A percentile compares a stretch with the other conserved stretches of the same genome.
Evolutionary conservation across 495 filamentous ascomycete genomes (phyloP).

Genomic region (Parmelia sp.): DNA sequence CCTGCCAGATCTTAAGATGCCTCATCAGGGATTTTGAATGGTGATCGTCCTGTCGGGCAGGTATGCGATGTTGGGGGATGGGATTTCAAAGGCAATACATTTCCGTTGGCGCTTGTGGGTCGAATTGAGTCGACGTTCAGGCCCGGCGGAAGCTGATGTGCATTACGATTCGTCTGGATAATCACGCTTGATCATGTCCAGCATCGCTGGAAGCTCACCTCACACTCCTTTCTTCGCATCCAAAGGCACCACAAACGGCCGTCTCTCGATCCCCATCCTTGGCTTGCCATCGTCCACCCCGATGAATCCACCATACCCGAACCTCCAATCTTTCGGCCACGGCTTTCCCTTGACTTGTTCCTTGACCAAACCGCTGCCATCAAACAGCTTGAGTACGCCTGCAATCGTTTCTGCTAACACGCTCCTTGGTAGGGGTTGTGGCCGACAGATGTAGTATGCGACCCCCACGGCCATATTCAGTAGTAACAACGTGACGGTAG

Average conservation of each 20-base stretch:
- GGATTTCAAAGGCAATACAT: too few species aligned
- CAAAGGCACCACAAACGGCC: slow-evolving; percentile 31
- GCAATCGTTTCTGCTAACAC: slow-evolving; percentile 39
- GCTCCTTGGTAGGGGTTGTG: slow-evolving; percentile 30
- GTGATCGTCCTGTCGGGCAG: too few species aligned
- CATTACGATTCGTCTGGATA: too few species aligned
- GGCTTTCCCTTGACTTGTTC: slow-evolving; percentile 19
- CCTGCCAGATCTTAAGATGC: background rate
- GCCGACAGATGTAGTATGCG: slow-evolving; percentile 30
- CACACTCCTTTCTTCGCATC: background rate
- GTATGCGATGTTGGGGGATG: too few species aligned
- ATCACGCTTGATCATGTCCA: too few species aligned
- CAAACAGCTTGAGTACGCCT: slow-evolving; percentile 31
- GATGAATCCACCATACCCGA: slow-evolving; percentile 39
- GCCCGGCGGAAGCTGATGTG: too few species aligned
- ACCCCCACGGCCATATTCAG: slow-evolving; percentile 34
- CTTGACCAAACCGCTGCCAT: slow-evolving; percentile 25
- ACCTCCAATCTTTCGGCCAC: slow-evolving; percentile 22
- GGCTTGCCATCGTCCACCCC: slow-evolving; percentile 36
- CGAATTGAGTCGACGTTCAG: too few species aligned
- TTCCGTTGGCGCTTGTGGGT: too few species aligned
- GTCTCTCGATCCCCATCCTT: slow-evolving; percentile 40
- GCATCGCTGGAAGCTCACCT: background rate
- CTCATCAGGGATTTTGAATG: background rate
- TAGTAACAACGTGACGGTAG: slow-evolving; percentile 30